Evolutionary conservation across 1,284 basidiomycete genomes (phyloP), one percentile per base, ranked within the genome.

Genomic region (Pseudozyma tsukubaensis): DNA sequence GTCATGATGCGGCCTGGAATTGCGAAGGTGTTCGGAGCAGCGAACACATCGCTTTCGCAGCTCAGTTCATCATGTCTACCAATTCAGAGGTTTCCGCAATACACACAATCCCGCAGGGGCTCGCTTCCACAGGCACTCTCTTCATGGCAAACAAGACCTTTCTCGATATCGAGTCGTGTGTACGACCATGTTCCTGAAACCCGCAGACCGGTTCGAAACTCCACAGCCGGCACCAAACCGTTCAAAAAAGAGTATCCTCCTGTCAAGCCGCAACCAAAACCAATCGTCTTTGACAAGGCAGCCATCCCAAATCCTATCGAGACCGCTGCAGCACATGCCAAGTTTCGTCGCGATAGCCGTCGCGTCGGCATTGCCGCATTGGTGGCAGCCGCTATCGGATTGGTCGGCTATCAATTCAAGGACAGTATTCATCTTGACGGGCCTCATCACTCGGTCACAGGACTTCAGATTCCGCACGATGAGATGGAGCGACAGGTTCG

Each of bases 301-400:
- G 83, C 83, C 19, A 78, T 84, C 8, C 76, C 82, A 1, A 80
- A 83, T 39, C 81, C 82, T 11, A 71, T 72, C 34, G 76, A 81
- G 43, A 80, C 83, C 1, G 79, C 79, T 6, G 72, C 78, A 19
- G 77, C 80, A 10, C 79, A 83, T 50, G 73, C 72, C 35, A 58
- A 65, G n/a, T 83, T 83, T 48, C 64, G 76, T 37, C 68, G 60
- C 21, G 58, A 72, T 39, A 69, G 69, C 42, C 61, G 74, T 12
- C 56, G 60, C 0, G 63, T 53, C 14, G 58, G 57, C 9, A 32
- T 53, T 18, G 71, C 40, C 10, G 53, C 55, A 2, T 16, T 55
- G 16, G 39, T 58, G 18, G 51, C 58, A 4, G 13, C 69, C 16
- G 36, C 74, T 4, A 2, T 64, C 6, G 56, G 73, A 14, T 45